Percentiles rank a stretch among this genome's conserved stretches.
Conservation (phyloP, 1,284 basidiomycete species). For the Fomitopsis betulina region DNA sequence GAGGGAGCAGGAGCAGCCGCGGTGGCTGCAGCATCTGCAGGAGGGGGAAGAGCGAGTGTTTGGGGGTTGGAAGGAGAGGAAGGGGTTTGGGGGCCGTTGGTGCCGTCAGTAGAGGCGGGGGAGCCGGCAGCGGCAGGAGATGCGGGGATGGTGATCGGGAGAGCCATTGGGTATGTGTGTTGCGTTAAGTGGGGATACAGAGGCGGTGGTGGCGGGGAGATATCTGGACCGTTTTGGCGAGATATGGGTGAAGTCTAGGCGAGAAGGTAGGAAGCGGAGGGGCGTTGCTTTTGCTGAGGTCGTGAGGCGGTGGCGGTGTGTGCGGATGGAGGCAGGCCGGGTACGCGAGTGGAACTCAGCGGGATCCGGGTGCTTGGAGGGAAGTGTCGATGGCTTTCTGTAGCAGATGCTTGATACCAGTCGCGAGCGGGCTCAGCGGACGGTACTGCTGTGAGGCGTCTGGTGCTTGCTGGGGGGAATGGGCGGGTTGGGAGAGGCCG, state of each 20-base stretch:
- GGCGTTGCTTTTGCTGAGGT: constrained; percentile 5
- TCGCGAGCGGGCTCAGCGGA: constrained; percentile 54
- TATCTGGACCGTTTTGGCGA: constrained; percentile 7
- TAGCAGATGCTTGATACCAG: constrained; percentile 10
- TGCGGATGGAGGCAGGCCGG: constrained; percentile 15
- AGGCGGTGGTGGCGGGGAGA: constrained; percentile 5
- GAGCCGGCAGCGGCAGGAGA: constrained; percentile 38
- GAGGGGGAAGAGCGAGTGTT: constrained; percentile 31
- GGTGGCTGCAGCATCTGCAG: constrained; percentile 18
- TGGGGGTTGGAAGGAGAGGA: constrained; percentile 38
- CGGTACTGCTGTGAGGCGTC: constrained; percentile 26
- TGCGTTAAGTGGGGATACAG: constrained; percentile 14
- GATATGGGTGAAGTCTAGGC: constrained; percentile 7
- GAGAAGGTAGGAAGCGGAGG: constrained; percentile 7
- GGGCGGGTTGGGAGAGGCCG: constrained; percentile 63
- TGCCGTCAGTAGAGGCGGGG: constrained; percentile 40
- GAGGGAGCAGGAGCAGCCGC: constrained; percentile 22
- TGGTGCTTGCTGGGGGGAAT: constrained; percentile 30
- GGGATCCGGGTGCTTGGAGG: constrained; percentile 32
- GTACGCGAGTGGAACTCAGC: constrained; percentile 57
- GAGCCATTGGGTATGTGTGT: constrained; percentile 36
- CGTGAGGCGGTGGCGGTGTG: constrained; percentile 12
- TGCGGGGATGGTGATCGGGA: constrained; percentile 47
- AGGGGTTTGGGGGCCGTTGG: constrained; percentile 46
- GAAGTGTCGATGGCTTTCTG: constrained; percentile 18